phyloP scores from a whole-genome alignment of 2,329 filamentous ascomycete species.

The Ilyonectria destructans region DNA sequence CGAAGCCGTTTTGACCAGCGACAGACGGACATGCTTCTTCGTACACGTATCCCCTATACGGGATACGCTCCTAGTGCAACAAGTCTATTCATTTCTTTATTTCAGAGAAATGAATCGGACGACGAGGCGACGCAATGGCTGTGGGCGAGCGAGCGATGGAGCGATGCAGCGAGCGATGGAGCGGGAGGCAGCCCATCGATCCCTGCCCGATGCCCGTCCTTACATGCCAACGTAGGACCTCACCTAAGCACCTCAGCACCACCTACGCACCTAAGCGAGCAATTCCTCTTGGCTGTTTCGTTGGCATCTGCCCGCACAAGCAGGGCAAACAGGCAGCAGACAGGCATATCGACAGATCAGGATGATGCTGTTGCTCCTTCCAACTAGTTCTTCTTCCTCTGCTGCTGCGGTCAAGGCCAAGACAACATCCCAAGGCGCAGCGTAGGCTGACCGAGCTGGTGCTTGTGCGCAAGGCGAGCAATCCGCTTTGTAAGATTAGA shows the following conservation, averaged over 20 bases:
- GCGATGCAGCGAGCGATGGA: background rate
- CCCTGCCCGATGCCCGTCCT: constrained; percentile 12
- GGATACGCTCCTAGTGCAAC: background rate
- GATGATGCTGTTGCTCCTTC: background rate
- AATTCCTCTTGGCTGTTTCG: constrained; percentile 7
- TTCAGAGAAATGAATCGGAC: constrained; percentile 2
- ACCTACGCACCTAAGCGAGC: constrained; percentile 20
- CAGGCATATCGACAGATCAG: constrained; percentile 1
- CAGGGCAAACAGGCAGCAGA: background rate
- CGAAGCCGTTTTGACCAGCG: background rate
- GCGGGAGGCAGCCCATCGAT: constrained; percentile 31
- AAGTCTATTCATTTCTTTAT: constrained; percentile 5
- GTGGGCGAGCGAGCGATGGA: background rate
- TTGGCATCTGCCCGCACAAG: constrained; percentile 3
- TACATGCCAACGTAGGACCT: constrained; percentile 5
- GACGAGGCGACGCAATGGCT: background rate
- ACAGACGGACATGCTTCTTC: background rate
- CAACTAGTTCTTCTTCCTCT: too few species aligned
- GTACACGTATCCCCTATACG: background rate
- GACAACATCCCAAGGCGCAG: constrained; percentile 12
- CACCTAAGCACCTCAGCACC: background rate
- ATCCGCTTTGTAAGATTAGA: constrained; percentile 37
- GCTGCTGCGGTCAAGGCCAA: background rate
- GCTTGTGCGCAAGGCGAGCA: constrained; percentile 16
- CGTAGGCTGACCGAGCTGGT: background rate